These are phyloP conservation scores for Lasiosphaeriaceae sp. DNA, from an alignment of 495 filamentous ascomycete species.

Conservation along the genomic window DNA sequence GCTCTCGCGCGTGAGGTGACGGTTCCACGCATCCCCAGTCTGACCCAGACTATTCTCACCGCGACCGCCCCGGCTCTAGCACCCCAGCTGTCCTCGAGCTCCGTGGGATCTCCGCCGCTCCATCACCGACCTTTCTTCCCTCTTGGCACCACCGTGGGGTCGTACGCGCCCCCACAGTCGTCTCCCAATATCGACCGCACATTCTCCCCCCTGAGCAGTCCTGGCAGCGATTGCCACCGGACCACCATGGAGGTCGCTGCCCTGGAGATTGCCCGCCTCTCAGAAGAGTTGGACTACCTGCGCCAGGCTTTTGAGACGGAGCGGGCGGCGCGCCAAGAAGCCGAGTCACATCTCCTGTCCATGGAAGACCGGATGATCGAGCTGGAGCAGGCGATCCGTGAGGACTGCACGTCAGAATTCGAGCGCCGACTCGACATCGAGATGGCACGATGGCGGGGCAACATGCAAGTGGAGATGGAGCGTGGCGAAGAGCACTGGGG, in stretches of 20 bases:
- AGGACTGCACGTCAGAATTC: constrained; percentile 84
- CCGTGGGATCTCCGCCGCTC: constrained; percentile 29
- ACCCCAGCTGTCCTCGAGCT: constrained; percentile 26
- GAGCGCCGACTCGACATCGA: constrained; percentile 71
- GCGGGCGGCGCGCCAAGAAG: constrained; percentile 52
- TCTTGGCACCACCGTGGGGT: constrained; percentile 37
- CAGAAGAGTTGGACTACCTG: constrained; percentile 69
- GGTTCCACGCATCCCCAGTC: constrained; percentile 79
- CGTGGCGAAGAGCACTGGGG: constrained; percentile 80
- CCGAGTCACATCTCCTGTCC: constrained; percentile 54
- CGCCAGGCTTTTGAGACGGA: constrained; percentile 56
- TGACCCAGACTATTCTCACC: constrained; percentile 47
- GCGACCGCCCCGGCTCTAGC: constrained; percentile 20
- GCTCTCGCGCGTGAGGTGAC: constrained; percentile 91
- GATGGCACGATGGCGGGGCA: constrained; percentile 69
- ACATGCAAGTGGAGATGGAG: constrained; percentile 69
- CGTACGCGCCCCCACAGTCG: constrained; percentile 20
- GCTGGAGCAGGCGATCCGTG: constrained; percentile 82
- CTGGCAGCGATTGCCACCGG: constrained; percentile 49
- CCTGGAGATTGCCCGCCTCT: constrained; percentile 68
- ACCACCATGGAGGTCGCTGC: constrained; percentile 75
- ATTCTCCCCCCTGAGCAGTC: constrained; percentile 35
- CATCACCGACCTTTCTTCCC: constrained; percentile 31
- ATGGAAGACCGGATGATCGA: constrained; percentile 65
- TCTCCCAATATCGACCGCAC: constrained; percentile 24